Conservation (phyloP, 225 moss, liverwort and hornwort genomes). For the Neckera pumila region DNA sequence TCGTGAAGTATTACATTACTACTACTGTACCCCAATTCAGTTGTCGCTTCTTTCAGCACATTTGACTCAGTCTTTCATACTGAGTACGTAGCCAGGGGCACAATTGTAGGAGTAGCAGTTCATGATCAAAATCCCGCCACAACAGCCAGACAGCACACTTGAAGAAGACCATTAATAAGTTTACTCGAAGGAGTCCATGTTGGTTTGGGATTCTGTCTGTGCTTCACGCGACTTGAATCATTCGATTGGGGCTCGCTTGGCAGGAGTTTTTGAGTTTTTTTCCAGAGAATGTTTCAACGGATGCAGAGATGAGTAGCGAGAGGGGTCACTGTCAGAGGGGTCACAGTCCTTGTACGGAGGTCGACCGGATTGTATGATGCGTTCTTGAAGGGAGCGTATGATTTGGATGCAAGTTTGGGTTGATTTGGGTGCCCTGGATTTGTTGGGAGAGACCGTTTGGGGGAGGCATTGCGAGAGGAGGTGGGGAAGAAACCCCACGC, state of each 20-base stretch:
- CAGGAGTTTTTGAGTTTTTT: neutral
- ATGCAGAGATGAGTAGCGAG: neutral
- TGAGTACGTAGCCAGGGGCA: neutral
- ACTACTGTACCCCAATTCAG: neutral
- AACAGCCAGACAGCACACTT: neutral
- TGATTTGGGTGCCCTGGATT: neutral
- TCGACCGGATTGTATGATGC: neutral
- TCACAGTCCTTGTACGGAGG: neutral
- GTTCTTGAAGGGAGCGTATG: neutral
- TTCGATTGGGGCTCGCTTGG: neutral
- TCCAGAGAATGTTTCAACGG: neutral
- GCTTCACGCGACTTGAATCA: neutral
- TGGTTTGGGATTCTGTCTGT: neutral
- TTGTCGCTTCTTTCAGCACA: neutral
- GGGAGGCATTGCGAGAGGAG: neutral
- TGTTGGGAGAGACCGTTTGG: neutral
- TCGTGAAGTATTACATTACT: neutral
- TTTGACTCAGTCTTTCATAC: neutral
- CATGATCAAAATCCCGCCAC: neutral
- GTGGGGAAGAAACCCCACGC: neutral
- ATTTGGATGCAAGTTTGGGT: neutral
- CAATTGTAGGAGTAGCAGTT: neutral
- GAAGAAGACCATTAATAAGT: neutral
- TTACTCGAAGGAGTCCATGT: neutral
- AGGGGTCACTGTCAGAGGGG: neutral